phyloP scores from a whole-genome alignment of 371 early-diverging fungal species.

The Nematocida ausubeli region DNA sequence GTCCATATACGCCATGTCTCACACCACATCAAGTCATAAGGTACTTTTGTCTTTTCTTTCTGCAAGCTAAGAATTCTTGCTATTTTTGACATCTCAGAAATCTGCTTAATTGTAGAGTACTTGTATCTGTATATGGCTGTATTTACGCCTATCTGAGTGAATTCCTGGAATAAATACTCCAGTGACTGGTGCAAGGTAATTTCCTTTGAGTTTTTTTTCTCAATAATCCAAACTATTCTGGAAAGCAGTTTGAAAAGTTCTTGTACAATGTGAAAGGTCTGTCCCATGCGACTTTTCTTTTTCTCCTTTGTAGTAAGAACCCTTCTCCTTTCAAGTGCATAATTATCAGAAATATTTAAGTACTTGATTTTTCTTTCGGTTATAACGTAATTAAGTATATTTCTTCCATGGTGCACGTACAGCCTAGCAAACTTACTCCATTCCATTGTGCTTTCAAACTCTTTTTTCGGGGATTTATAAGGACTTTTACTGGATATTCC shows the following conservation, averaged over 20 bases:
- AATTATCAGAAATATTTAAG: constrained; percentile 91
- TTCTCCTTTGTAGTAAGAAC: constrained; percentile 96
- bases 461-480: constrained; percentile 85
- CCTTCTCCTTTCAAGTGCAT: constrained; percentile 90
- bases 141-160: constrained; percentile 94
- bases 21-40: constrained; percentile 95
- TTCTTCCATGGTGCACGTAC: constrained; percentile 91
- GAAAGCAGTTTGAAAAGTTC: constrained; percentile 94
- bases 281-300: constrained; percentile 95
- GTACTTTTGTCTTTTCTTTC: constrained; percentile 83
- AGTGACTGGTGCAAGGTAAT: constrained; percentile 86
- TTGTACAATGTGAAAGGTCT: constrained; percentile 83
- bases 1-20: constrained; percentile 98
- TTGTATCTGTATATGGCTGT: constrained; percentile 99
- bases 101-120: constrained; percentile 92
- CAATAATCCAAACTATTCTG: constrained; percentile 87
- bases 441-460: constrained; percentile 91
- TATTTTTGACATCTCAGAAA: constrained; percentile 73
- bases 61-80: neutral
- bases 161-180: constrained; percentile 89
- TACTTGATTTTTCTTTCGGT: constrained; percentile 88
- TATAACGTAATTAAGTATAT: constrained; percentile 93
- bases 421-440: constrained; percentile 97
- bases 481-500: constrained; percentile 60
- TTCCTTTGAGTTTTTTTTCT: constrained; percentile 87